These are phyloP conservation scores for Aspergillus arachidicola DNA, from an alignment of 2,329 filamentous ascomycete genomes.

Conservation along the genomic window DNA sequence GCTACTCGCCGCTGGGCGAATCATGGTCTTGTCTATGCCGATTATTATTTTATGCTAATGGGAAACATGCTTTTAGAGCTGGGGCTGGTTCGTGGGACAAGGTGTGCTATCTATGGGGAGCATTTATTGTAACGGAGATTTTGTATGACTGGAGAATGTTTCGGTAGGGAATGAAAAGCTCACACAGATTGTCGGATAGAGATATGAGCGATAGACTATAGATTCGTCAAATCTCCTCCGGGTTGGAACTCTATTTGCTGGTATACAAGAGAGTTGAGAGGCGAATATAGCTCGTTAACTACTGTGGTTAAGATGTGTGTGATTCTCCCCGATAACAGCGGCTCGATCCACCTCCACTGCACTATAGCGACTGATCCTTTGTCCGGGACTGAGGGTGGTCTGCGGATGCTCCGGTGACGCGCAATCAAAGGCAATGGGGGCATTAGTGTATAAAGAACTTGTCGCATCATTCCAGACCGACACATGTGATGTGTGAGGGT, in stretches of 20 bases:
- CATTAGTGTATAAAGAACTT: neutral
- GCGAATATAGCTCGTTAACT: neutral
- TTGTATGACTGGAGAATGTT: neutral
- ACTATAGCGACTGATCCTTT: neutral
- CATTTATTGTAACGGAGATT: neutral
- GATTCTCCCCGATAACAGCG: neutral
- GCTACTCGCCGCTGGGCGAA: conserved; percentile 43
- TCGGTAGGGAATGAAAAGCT: neutral
- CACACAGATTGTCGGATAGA: neutral
- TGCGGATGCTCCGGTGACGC: neutral
- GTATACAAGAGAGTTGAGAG: neutral
- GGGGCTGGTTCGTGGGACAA: conserved; percentile 10
- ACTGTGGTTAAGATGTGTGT: neutral
- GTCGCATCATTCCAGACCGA: neutral
- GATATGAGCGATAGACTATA: neutral
- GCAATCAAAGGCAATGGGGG: neutral
- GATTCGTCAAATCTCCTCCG: neutral
- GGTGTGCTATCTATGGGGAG: neutral
- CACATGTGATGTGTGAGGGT: neutral
- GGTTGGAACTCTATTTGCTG: neutral
- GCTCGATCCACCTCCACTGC: neutral
- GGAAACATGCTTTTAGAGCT: conserved; percentile 44
- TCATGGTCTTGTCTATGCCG: conserved; percentile 48
- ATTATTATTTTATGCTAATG: conserved; percentile 46
- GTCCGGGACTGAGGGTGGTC: neutral